Conservation (phyloP, 441 rosid genomes). For the Melianthus villosus region DNA sequence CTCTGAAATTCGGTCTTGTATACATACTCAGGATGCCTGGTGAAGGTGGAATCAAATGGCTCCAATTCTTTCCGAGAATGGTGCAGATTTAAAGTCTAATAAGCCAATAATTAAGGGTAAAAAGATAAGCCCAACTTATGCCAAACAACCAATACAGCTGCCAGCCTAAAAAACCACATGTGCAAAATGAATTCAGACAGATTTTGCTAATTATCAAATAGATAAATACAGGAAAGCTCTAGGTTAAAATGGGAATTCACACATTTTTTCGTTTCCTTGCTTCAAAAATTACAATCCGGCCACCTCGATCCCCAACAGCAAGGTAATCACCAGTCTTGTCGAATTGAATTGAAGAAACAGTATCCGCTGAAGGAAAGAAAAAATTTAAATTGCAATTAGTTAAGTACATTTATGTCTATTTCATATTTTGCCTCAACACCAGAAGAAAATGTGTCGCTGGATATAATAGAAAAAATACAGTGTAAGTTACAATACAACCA, state of each 20-base stretch:
- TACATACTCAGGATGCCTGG: slow-evolving; percentile 28
- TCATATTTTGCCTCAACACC: no score
- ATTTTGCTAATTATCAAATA: neutral
- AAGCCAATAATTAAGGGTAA: slow-evolving; percentile 15
- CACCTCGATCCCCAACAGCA: slow-evolving; percentile 95
- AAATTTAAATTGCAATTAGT: no score
- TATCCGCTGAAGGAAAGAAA: slow-evolving; percentile 44
- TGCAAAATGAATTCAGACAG: slow-evolving; percentile 1
- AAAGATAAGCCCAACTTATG: slow-evolving; percentile 9
- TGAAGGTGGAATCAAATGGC: slow-evolving; percentile 21
- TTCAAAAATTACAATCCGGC: slow-evolving; percentile 88
- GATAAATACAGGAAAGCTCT: no score
- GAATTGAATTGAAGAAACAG: slow-evolving; percentile 86
- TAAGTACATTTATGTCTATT: no score
- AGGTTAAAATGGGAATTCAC: no score
- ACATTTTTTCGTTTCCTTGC: slow-evolving; percentile 60
- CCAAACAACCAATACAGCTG: slow-evolving; percentile 10
- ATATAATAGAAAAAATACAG: no score
- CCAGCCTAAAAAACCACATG: slow-evolving; percentile 9
- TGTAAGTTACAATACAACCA: no score
- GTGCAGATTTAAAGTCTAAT: slow-evolving; percentile 18
- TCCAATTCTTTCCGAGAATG: slow-evolving; percentile 30
- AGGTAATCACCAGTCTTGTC: slow-evolving; percentile 82
- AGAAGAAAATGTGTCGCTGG: slow-evolving; percentile 1
- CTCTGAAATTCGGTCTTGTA: slow-evolving; percentile 63